A percentile compares a stretch with the other conserved stretches of the same genome.
These are phyloP conservation scores for Puccinia brachypodii DNA, from an alignment of 1,284 basidiomycete species.

Conservation along the genomic window DNA sequence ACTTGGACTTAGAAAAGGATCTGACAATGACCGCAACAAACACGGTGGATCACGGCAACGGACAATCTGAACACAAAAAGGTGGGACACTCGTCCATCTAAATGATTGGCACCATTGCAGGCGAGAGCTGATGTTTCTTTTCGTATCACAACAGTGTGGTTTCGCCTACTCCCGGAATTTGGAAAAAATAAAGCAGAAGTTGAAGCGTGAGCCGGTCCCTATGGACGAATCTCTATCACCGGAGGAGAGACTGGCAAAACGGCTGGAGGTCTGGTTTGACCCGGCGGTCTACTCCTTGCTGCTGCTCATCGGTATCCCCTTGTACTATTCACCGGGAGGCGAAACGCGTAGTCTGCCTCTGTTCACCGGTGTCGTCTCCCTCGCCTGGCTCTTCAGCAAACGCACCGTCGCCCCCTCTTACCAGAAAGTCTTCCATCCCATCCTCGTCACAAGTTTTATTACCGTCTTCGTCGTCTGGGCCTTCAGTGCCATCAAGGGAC, in stretches of 20 bases:
- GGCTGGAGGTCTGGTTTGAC: conserved; percentile 37
- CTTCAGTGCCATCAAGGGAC: conserved; percentile 30
- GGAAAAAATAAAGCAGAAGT: not conserved
- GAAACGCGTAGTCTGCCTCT: conserved; percentile 31
- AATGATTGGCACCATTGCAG: no score
- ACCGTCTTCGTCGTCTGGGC: conserved; percentile 37
- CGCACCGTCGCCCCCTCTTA: conserved; percentile 2
- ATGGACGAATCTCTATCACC: not conserved
- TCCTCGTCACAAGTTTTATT: conserved; percentile 45
- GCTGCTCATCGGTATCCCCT: conserved; percentile 36
- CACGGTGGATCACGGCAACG: not conserved
- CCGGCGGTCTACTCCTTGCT: conserved; percentile 33
- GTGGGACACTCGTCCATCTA: no score
- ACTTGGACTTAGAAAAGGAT: not conserved
- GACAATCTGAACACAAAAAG: not conserved
- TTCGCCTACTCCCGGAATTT: not conserved
- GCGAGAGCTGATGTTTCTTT: no score
- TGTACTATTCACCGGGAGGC: conserved; percentile 38
- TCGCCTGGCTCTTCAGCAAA: conserved; percentile 43
- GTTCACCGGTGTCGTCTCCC: conserved; percentile 35
- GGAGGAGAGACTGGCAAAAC: conserved; percentile 9
- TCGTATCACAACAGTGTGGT: not conserved
- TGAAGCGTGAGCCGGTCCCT: not conserved
- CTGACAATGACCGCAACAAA: not conserved
- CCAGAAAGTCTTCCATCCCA: conserved; percentile 43